Conservation (phyloP, 441 rosid genomes). For the Cnidoscolus chayamansa region DNA sequence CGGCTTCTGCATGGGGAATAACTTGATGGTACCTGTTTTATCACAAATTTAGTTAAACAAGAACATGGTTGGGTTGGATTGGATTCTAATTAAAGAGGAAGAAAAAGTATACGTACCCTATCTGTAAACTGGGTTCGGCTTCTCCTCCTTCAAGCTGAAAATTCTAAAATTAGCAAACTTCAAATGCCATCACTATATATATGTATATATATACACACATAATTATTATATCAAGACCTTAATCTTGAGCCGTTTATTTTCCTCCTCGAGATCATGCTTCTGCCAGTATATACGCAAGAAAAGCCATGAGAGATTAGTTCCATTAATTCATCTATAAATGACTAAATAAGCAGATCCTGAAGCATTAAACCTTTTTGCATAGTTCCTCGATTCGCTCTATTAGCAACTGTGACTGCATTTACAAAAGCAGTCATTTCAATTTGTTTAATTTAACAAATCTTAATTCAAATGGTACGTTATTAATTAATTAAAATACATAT, state of each 20-base stretch:
- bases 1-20: too few relatives aligned
- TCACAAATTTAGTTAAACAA: too few relatives aligned
- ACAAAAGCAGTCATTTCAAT: neutral
- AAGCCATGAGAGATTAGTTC: neutral
- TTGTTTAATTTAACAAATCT: too few relatives aligned
- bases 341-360: neutral
- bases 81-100: too few relatives aligned
- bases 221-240: slow-evolving; percentile 21
- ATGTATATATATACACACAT: neutral
- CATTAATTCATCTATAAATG: too few relatives aligned
- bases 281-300: slow-evolving; percentile 9
- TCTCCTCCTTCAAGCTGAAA: slow-evolving; percentile 29
- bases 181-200: neutral
- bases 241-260: slow-evolving; percentile 31
- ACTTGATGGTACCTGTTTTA: too few relatives aligned
- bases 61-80: too few relatives aligned
- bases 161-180: neutral
- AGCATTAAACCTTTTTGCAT: slow-evolving; percentile 23
- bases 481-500: too few relatives aligned
- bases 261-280: slow-evolving; percentile 32
- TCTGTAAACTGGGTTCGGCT: neutral
- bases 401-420: slow-evolving; percentile 31
- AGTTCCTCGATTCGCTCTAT: slow-evolving; percentile 30
- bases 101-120: too few relatives aligned
- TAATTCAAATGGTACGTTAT: too few relatives aligned